Conservation (phyloP, 2,329 filamentous ascomycete genomes). For the Didymella sp. region DNA sequence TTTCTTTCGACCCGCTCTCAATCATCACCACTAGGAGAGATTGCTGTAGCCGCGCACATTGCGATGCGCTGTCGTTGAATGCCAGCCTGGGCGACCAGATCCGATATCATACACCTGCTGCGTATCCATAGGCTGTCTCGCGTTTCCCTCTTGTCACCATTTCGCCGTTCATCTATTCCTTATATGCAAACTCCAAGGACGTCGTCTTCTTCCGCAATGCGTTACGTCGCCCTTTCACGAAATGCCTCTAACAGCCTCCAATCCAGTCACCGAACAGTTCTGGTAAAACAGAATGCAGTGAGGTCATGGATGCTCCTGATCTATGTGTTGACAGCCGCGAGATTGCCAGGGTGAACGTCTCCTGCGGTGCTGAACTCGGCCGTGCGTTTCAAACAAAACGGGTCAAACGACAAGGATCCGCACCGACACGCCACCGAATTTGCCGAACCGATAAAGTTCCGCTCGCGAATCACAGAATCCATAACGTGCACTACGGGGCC, state of each 20-base stretch:
- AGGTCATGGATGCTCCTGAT: conserved; percentile 9
- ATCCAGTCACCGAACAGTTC: neutral
- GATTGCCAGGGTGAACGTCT: conserved; percentile 15
- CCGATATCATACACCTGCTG: neutral
- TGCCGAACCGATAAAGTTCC: conserved; percentile 21
- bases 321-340: conserved; percentile 3
- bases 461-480: conserved; percentile 19
- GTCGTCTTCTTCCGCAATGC: neutral
- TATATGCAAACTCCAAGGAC: neutral
- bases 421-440: conserved; percentile 20
- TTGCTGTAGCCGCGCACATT: conserved; percentile 2
- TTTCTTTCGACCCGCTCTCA: conserved; percentile 7
- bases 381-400: conserved; percentile 31
- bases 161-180: neutral
- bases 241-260: neutral
- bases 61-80: conserved; percentile 1
- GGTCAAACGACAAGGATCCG: conserved; percentile 18
- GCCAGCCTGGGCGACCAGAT: neutral
- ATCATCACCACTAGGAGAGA: neutral
- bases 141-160: neutral
- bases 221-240: neutral
- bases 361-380: conserved; percentile 23
- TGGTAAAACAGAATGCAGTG: neutral
- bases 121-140: neutral
- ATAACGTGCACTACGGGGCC: conserved; percentile 9